Base-by-base conservation (phyloP, 2,329 filamentous ascomycete genomes). In the Cadophora luteo-olivacea region DNA sequence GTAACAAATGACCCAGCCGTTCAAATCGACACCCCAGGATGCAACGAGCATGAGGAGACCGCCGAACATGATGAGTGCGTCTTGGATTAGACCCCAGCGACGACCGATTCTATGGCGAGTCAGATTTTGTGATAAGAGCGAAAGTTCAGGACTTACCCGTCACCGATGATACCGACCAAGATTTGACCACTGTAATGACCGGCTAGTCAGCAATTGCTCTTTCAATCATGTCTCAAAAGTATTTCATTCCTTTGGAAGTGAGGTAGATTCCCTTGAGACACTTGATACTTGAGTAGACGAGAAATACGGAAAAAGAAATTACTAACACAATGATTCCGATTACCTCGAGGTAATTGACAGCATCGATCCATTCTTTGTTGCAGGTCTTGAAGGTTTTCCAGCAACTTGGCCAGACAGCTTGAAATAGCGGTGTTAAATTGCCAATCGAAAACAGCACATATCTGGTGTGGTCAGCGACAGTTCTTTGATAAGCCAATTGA, bases 1-100 rank as follows among this genome's bases (percentile, higher is more conserved):
- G 79, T 98, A 98, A 86, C 94, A 97, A 77, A 97, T 97, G 68
- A 98, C 92, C 95, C 95, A 98, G 75, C 94, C 94, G 77, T 98
- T 90, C 62, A 97, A 85, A 45, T 88, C 93, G 38, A 91, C 82
- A 70, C 94, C 95, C 95, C 95, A 98, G 29, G 92, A 91, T 69
- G 93, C 92, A 61, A 92, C 97, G 67, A 98, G 86, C 92, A 97
- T 96, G 76, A 97, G 77, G 24, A 98, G 86, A 83, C 95, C 95
- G 75, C 97, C 76, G 74, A 97, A 93, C 95, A 98, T 98, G 84
- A 98, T 94, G 70, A 87, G 79, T 54, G 95, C 95, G 81, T 98
- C 95, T 82, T 98, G 95, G 75, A 98, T 97, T 25, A 98, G 86
- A 86, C 95, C 95, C 89, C 91, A 97, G 75, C 95, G 92, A 78